Evolutionary conservation across 1,284 basidiomycete genomes (phyloP).

Genomic region (Irpex sp.): DNA sequence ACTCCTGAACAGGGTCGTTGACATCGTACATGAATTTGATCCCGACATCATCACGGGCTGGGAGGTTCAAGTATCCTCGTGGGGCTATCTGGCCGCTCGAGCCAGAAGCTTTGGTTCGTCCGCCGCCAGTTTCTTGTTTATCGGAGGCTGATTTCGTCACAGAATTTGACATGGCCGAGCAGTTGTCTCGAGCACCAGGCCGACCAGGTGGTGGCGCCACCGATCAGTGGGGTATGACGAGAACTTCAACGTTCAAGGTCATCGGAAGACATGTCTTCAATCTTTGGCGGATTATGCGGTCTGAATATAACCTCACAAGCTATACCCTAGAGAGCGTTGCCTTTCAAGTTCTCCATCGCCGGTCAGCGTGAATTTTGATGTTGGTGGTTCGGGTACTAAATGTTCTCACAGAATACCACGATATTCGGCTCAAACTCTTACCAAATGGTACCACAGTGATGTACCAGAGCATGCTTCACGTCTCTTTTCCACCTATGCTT

Average conservation of each 20-base stretch:
- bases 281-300: conserved; percentile 89
- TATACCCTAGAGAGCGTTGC: conserved; percentile 92
- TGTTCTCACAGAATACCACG: conserved; percentile 61
- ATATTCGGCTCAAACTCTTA: conserved; percentile 68
- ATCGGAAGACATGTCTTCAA: conserved; percentile 90
- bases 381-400: conserved; percentile 6
- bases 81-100: conserved; percentile 87
- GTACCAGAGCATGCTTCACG: conserved; percentile 51
- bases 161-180: conserved; percentile 68
- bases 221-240: conserved; percentile 72
- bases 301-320: conserved; percentile 75
- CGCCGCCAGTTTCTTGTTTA: background rate
- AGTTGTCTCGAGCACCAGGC: conserved; percentile 66
- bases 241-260: conserved; percentile 82
- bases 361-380: conserved; percentile 41
- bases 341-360: conserved; percentile 71
- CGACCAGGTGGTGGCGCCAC: conserved; percentile 35
- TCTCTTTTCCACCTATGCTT: conserved; percentile 62
- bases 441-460: conserved; percentile 67
- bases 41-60: conserved; percentile 92
- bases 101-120: conserved; percentile 58
- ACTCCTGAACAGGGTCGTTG: conserved; percentile 76
- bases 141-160: background rate
- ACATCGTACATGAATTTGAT: conserved; percentile 76
- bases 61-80: conserved; percentile 87